Evolutionary conservation across 345 rosid genomes (phyloP).

Genomic region (Microthlaspi erraticum): DNA sequence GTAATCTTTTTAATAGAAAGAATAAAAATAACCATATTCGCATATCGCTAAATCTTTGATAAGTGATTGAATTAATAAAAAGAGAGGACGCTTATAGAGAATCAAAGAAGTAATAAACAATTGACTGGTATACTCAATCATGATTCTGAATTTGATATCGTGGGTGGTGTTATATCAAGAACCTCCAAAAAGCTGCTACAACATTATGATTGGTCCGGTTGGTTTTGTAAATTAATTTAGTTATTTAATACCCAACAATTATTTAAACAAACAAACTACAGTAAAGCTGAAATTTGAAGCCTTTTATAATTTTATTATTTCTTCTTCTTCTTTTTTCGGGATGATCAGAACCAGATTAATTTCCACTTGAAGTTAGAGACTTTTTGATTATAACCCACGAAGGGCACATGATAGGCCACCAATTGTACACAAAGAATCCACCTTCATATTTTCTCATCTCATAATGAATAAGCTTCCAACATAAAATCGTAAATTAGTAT

Average conservation of each 20-base stretch:
- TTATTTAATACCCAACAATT: slow-evolving; percentile 22
- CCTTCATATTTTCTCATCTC: slow-evolving; percentile 38
- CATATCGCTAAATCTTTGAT: not conserved
- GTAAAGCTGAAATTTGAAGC: slow-evolving; percentile 46
- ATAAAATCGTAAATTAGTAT: not conserved
- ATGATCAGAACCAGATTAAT: slow-evolving; percentile 43
- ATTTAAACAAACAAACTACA: slow-evolving; percentile 39
- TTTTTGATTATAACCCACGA: slow-evolving; percentile 46
- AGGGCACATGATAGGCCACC: slow-evolving; percentile 51
- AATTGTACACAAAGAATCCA: slow-evolving; percentile 42
- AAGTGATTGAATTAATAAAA: not conserved
- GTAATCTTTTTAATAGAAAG: too few species aligned
- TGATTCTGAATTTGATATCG: slow-evolving; percentile 46
- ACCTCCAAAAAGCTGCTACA: slow-evolving; percentile 64
- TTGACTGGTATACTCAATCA: slow-evolving; percentile 44
- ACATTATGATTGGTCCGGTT: slow-evolving; percentile 62
- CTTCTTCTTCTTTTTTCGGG: slow-evolving; percentile 18
- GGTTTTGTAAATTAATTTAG: slow-evolving; percentile 42
- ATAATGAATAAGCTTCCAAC: not conserved
- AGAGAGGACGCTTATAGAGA: slow-evolving; percentile 20
- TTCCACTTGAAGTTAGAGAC: slow-evolving; percentile 41
- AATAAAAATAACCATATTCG: not conserved
- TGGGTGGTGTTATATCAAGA: slow-evolving; percentile 59
- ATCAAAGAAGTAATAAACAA: slow-evolving; percentile 15
- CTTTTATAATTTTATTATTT: slow-evolving; percentile 19